phyloP scores from a whole-genome alignment of 305 asterid species.

The Fraxinus latifolia region DNA sequence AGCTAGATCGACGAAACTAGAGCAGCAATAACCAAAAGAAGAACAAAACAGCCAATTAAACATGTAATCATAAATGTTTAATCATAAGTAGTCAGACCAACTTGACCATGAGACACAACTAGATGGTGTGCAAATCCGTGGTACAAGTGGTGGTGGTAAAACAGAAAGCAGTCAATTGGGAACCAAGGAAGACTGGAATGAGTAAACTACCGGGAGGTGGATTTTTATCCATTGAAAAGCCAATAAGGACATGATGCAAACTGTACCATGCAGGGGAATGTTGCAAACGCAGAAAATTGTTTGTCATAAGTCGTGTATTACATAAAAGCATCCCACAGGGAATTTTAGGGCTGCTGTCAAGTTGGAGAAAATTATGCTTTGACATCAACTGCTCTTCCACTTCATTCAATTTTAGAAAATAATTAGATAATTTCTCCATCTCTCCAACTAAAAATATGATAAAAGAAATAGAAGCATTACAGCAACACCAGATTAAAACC shows the following conservation, averaged over 20 bases:
- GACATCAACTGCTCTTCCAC: neutral
- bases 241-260: neutral
- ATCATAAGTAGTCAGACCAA: constrained; percentile 2
- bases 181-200: neutral
- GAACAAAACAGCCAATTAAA: constrained; percentile 3
- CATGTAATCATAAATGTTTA: neutral
- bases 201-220: neutral
- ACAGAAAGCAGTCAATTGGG: constrained; percentile 1
- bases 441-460: neutral
- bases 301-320: neutral
- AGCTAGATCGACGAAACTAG: neutral
- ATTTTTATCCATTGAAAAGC: constrained; percentile 5
- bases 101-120: neutral
- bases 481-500: constrained; percentile 18
- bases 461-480: constrained; percentile 1
- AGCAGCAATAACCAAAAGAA: neutral
- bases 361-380: constrained; percentile 1
- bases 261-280: neutral
- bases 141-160: neutral
- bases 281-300: neutral
- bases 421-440: neutral
- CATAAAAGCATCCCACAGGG: neutral
- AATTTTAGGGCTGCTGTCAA: neutral
- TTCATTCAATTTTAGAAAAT: constrained; percentile 9
- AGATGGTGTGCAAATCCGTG: constrained; percentile 1